Evolutionary conservation across 257 asterid species (phyloP).

Genomic region (Oldenlandia corymbosa): DNA sequence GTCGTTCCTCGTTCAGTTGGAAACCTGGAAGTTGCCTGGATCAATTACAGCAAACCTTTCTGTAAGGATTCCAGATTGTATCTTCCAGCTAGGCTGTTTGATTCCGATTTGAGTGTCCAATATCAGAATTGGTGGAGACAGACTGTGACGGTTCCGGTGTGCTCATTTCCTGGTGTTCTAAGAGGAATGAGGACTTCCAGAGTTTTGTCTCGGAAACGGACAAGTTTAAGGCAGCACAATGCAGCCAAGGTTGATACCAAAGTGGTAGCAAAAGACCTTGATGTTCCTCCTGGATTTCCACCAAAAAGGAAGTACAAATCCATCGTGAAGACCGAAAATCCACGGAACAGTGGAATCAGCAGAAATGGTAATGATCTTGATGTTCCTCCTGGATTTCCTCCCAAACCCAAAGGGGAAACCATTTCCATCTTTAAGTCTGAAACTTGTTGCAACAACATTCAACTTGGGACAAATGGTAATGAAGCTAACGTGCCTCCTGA

Average conservation of each 20-base stretch:
- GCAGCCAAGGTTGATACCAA: too few species aligned
- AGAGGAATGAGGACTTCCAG: conserved; percentile 19
- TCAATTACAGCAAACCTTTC: conserved; percentile 12
- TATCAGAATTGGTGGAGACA: conserved; percentile 38
- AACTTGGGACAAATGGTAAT: not conserved
- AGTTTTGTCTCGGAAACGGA: not conserved
- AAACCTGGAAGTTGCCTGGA: conserved; percentile 14
- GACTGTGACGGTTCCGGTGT: conserved; percentile 14
- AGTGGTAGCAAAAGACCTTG: not conserved
- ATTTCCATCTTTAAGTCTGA: not conserved
- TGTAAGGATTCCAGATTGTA: conserved; percentile 7
- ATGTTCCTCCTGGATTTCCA: conserved; percentile 14
- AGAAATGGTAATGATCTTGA: not conserved
- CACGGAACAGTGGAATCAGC: not conserved
- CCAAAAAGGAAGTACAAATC: not conserved
- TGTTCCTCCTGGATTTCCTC: conserved; percentile 22
- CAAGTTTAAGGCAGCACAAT: too few species aligned
- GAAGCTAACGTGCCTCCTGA: not conserved
- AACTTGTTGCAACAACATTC: not conserved
- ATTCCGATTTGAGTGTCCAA: conserved; percentile 21
- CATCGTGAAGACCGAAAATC: not conserved
- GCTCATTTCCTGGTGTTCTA: conserved; percentile 8
- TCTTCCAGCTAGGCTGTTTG: conserved; percentile 25
- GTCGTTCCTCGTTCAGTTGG: conserved; percentile 4
- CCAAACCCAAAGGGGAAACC: not conserved